A percentile compares a stretch with the other conserved stretches of the same genome.
Evolutionary conservation across 345 rosid species (phyloP).

Genomic region (Gynandropsis gynandra): DNA sequence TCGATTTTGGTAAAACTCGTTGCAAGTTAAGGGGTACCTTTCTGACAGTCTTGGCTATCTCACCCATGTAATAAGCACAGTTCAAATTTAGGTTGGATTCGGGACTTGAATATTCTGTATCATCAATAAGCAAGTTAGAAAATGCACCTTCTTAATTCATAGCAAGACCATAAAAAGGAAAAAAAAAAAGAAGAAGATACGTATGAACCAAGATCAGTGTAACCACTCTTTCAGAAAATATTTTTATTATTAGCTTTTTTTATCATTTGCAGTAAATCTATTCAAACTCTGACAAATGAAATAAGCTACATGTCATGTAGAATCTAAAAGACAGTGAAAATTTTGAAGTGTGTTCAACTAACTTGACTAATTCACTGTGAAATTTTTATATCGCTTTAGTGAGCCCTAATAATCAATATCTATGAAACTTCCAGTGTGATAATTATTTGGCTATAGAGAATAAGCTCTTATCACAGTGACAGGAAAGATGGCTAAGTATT

Average conservation of each 20-base stretch:
- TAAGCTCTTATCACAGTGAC: background rate
- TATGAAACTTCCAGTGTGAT: conserved; percentile 5
- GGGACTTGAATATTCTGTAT: conserved; percentile 74
- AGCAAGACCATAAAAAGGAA: conserved; percentile 6
- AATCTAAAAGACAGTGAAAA: conserved; percentile 1
- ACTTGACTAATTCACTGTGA: conserved; percentile 4
- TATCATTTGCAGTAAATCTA: no score
- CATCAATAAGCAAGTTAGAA: conserved; percentile 19
- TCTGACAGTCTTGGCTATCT: conserved; percentile 83
- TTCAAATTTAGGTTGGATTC: conserved; percentile 75
- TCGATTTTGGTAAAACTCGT: background rate
- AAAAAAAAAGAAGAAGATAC: background rate
- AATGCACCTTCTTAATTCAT: conserved; percentile 14
- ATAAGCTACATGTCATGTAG: conserved; percentile 10
- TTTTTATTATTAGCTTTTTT: background rate
- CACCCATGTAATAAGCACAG: conserved; percentile 88
- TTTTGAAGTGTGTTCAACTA: conserved; percentile 7
- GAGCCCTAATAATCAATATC: conserved; percentile 3
- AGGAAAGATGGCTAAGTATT: conserved; percentile 9
- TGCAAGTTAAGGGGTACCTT: conserved; percentile 43
- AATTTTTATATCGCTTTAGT: conserved; percentile 4
- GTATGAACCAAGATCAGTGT: no score
- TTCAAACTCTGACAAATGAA: conserved; percentile 9
- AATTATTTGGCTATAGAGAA: conserved; percentile 1
- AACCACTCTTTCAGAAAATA: background rate